phyloP scores from a whole-genome alignment of 768 basidiomycete species.

The Erythrobasidium yunnanense region DNA sequence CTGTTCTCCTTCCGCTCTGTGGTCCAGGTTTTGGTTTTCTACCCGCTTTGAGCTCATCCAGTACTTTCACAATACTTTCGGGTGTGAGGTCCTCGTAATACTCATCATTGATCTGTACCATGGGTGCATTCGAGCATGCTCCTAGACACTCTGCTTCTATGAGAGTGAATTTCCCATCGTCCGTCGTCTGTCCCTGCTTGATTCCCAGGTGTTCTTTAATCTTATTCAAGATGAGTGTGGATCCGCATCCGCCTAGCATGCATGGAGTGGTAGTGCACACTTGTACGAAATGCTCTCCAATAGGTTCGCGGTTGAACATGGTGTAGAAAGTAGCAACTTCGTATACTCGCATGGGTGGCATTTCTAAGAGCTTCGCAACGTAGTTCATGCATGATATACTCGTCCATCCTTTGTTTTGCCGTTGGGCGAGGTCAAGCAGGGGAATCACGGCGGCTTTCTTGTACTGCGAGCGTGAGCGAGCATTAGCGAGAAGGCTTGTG shows the following conservation, averaged over 20 bases:
- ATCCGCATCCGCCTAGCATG: constrained; percentile 68
- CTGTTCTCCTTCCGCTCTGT: constrained; percentile 15
- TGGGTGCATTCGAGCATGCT: constrained; percentile 94
- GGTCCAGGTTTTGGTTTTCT: constrained; percentile 69
- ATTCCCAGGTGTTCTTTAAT: constrained; percentile 66
- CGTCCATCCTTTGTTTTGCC: constrained; percentile 97
- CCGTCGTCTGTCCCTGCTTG: constrained; percentile 66
- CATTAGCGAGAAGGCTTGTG: not conserved
- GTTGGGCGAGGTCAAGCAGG: constrained; percentile 85
- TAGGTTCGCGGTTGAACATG: constrained; percentile 98
- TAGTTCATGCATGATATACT: constrained; percentile 97
- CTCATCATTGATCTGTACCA: constrained; percentile 91
- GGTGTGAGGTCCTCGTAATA: constrained; percentile 61
- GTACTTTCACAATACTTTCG: constrained; percentile 44
- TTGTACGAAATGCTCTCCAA: constrained; percentile 87
- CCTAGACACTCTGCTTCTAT: constrained; percentile 98
- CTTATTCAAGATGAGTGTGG: constrained; percentile 76
- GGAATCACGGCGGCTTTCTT: constrained; percentile 98
- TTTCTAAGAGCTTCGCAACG: constrained; percentile 79
- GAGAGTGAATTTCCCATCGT: constrained; percentile 91
- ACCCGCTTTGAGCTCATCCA: constrained; percentile 48
- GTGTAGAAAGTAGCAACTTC: constrained; percentile 99
- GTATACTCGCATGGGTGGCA: constrained; percentile 97
- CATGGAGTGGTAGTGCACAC: constrained; percentile 96
- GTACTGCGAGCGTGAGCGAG: constrained; percentile 46